Percentiles rank a stretch among this genome's conserved stretches.
Evolutionary conservation across 129 eudicot species (phyloP).

Genomic region (Cynara cardunculus): DNA sequence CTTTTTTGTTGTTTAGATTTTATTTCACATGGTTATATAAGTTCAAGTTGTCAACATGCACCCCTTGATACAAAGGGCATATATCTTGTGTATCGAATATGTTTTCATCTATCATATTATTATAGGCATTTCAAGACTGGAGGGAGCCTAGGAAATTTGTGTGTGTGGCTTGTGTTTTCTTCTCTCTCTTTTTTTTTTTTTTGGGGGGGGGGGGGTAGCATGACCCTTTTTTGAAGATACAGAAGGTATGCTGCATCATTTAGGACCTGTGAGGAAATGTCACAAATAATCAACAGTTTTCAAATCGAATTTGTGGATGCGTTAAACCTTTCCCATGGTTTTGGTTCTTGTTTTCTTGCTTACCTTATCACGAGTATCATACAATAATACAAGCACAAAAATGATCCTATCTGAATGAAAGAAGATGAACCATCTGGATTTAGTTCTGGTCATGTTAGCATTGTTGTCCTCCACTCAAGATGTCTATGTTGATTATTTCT

Average conservation of each 20-base stretch:
- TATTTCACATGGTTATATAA: neutral
- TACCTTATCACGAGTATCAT: neutral
- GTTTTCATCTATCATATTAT: neutral
- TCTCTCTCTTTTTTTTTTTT: too few relatives aligned
- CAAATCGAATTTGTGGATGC: neutral
- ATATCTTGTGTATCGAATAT: neutral
- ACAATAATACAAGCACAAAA: neutral
- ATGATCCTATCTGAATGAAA: neutral
- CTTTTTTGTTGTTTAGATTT: neutral
- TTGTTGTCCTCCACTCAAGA: neutral
- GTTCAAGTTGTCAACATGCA: neutral
- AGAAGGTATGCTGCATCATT: neutral
- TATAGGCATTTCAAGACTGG: neutral
- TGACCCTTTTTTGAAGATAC: neutral
- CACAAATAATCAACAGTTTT: neutral
- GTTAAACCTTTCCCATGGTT: neutral
- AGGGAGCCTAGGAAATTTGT: neutral
- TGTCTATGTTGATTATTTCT: conserved; percentile 16
- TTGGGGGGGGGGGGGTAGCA: neutral
- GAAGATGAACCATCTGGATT: neutral
- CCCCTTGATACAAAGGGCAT: neutral
- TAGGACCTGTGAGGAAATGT: neutral
- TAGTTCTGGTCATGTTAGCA: neutral
- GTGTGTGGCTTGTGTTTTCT: neutral
- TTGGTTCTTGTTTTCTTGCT: neutral